A percentile compares a stretch with the other conserved stretches of the same genome.
phyloP scores from a whole-genome alignment of 441 rosid species.

The Macaranga tanarius region DNA sequence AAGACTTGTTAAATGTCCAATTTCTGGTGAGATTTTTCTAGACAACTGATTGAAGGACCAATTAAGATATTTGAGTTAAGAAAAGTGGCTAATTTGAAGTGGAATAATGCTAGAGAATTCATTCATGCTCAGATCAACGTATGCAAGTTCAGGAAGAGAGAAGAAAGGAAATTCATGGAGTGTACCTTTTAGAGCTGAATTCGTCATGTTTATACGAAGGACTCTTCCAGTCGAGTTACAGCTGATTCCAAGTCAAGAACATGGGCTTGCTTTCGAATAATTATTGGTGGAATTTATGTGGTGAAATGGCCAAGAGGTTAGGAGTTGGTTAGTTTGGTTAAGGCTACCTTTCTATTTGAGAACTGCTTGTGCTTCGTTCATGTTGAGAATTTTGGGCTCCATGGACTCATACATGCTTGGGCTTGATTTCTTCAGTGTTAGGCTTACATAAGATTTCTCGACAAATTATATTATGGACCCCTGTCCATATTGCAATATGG shows the following conservation, averaged over 20 bases:
- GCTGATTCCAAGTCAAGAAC: constrained; percentile 38
- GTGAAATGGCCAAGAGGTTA: constrained; percentile 29
- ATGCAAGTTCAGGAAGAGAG: constrained; percentile 28
- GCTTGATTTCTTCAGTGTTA: too few relatives aligned
- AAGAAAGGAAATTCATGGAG: constrained; percentile 32
- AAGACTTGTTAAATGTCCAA: constrained; percentile 33
- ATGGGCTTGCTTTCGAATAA: constrained; percentile 11
- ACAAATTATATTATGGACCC: too few relatives aligned
- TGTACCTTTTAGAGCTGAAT: constrained; percentile 30
- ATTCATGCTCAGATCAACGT: constrained; percentile 31
- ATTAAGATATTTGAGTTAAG: constrained; percentile 40
- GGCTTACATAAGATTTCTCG: too few relatives aligned
- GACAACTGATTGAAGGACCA: constrained; percentile 27
- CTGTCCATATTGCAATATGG: too few relatives aligned
- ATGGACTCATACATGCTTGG: too few relatives aligned
- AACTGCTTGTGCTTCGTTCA: constrained; percentile 36
- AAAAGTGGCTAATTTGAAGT: constrained; percentile 23
- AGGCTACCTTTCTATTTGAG: constrained; percentile 37
- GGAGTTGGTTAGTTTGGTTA: constrained; percentile 13
- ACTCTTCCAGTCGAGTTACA: constrained; percentile 30
- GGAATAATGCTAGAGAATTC: constrained; percentile 34
- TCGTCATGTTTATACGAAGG: constrained; percentile 31
- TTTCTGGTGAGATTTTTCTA: constrained; percentile 34
- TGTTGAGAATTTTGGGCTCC: too few relatives aligned
- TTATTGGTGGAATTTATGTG: constrained; percentile 13